Evolutionary conservation across 2,329 filamentous ascomycete genomes (phyloP).

Genomic region (Sporothrix sp.): DNA sequence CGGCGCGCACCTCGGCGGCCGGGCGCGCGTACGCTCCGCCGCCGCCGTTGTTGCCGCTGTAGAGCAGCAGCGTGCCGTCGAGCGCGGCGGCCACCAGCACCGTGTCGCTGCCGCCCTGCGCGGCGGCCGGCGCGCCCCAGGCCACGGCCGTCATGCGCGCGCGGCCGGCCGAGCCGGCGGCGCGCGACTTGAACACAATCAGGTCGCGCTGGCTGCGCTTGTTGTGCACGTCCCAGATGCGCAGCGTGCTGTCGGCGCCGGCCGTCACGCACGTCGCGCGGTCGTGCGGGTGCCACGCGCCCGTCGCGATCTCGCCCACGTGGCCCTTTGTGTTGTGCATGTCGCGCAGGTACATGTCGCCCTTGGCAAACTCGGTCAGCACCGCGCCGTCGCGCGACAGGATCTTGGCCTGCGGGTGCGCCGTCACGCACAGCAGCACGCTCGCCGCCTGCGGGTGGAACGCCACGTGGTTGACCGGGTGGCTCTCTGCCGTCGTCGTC

Average conservation of each 20-base stretch:
- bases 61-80: constrained; percentile 87
- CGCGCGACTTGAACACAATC: constrained; percentile 88
- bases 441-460: constrained; percentile 77
- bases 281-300: constrained; percentile 83
- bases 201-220: constrained; percentile 85
- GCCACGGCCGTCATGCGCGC: constrained; percentile 88
- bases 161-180: constrained; percentile 77
- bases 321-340: constrained; percentile 98
- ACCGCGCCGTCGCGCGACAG: constrained; percentile 81
- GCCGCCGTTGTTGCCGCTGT: constrained; percentile 76
- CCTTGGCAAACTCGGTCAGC: constrained; percentile 83
- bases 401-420: constrained; percentile 82
- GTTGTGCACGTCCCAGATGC: constrained; percentile 95
- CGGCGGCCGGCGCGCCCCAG: constrained; percentile 70
- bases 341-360: constrained; percentile 95
- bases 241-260: constrained; percentile 86
- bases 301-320: constrained; percentile 80
- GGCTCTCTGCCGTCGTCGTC: constrained; percentile 65
- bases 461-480: constrained; percentile 75
- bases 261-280: constrained; percentile 80
- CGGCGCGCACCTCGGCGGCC: constrained; percentile 70
- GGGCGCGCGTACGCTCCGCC: constrained; percentile 79
- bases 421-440: constrained; percentile 76
- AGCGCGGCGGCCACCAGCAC: constrained; percentile 73
- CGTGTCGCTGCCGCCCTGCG: constrained; percentile 54